These are phyloP conservation scores for Pseudonitzschia pungens DNA, from an alignment of 108 stramenopile genomes.

Conservation along the genomic window DNA sequence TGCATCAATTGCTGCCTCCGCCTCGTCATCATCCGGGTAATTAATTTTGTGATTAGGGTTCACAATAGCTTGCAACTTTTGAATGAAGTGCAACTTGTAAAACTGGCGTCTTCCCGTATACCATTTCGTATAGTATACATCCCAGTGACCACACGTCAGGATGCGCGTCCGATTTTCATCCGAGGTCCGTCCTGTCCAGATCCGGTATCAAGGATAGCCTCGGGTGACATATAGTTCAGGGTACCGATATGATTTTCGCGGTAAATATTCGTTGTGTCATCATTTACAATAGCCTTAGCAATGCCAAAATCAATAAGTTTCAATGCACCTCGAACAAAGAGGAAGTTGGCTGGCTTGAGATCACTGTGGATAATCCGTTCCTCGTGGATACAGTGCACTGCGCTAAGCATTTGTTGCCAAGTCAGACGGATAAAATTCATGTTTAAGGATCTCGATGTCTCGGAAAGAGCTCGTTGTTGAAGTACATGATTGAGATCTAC, in stretches of 20 bases:
- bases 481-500: slow-evolving; percentile 93
- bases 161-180: slow-evolving; percentile 77
- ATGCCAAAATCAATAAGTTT: slow-evolving; percentile 99
- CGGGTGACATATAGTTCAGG: slow-evolving; percentile 98
- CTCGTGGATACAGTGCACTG: slow-evolving; percentile 97
- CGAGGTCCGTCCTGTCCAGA: slow-evolving; percentile 47
- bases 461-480: slow-evolving; percentile 62
- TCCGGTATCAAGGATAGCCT: slow-evolving; percentile 92
- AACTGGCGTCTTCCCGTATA: slow-evolving; percentile 94
- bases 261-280: slow-evolving; percentile 98
- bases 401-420: slow-evolving; percentile 99
- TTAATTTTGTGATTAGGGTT: slow-evolving; percentile 81
- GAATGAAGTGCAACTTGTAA: slow-evolving; percentile 89
- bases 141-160: slow-evolving; percentile 96
- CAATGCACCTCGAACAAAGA: slow-evolving; percentile 90
- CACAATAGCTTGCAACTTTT: slow-evolving; percentile 94
- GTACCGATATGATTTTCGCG: slow-evolving; percentile 97
- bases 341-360: slow-evolving; percentile 84
- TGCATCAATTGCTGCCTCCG: slow-evolving; percentile 76
- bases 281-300: slow-evolving; percentile 93
- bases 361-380: slow-evolving; percentile 97
- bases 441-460: slow-evolving; percentile 55
- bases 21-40: slow-evolving; percentile 63
- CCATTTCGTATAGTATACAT: slow-evolving; percentile 98
- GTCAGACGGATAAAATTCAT: slow-evolving; percentile 96